Conservation (phyloP, 208 protist genomes). For the Entamoeba histolytica region DNA sequence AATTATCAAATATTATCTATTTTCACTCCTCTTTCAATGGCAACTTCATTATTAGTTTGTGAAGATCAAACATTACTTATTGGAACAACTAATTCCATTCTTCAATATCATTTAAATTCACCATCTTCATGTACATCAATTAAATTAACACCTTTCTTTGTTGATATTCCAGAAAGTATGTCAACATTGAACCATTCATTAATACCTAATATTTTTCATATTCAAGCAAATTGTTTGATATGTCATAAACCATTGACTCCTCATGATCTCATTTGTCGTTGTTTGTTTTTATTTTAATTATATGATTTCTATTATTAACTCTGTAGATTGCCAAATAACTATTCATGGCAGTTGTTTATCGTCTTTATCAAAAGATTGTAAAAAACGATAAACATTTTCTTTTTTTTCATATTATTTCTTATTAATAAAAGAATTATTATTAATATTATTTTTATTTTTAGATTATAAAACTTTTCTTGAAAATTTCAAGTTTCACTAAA, state of each 20-base stretch:
- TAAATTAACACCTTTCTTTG: not conserved
- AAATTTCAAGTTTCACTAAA: too few relatives aligned
- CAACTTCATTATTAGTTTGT: not conserved
- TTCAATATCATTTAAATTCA: not conserved
- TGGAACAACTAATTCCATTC: not conserved
- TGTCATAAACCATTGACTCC: not conserved
- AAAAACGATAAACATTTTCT: too few relatives aligned
- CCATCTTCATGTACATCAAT: not conserved
- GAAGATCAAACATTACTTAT: not conserved
- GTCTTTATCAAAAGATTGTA: too few relatives aligned
- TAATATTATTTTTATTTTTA: too few relatives aligned
- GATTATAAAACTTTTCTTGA: too few relatives aligned
- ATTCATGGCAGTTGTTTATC: too few relatives aligned
- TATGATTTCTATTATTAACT: too few relatives aligned
- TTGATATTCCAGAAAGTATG: not conserved
- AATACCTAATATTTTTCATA: not conserved
- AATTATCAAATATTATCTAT: not conserved
- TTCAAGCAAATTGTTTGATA: not conserved
- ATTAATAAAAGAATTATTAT: too few relatives aligned
- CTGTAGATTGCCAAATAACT: too few relatives aligned
- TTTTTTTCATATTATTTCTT: too few relatives aligned
- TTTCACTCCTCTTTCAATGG: not conserved
- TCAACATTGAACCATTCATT: not conserved
- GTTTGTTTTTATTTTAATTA: not conserved
- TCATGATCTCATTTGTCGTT: not conserved